phyloP scores from a whole-genome alignment of 306 rosid species.

The Rosa chinensis region DNA sequence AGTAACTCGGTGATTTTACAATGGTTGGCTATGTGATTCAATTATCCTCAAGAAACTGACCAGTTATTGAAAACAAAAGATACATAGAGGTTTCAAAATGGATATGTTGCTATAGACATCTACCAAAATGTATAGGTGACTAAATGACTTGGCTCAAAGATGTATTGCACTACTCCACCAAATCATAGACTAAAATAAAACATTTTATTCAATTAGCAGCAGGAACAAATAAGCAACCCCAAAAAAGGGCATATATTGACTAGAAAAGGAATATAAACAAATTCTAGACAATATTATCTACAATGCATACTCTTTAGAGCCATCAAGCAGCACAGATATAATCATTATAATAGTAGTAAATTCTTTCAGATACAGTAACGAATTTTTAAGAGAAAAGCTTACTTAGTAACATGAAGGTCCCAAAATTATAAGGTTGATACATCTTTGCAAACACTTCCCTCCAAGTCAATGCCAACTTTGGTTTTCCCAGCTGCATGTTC shows the following conservation, averaged over 20 bases:
- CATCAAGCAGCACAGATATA: conserved; percentile 6
- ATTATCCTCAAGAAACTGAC: background rate
- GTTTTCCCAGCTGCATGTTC: conserved; percentile 95
- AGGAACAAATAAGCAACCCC: background rate
- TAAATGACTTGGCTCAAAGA: background rate
- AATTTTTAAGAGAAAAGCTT: conserved; percentile 27
- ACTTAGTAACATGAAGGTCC: conserved; percentile 94
- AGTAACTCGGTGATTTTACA: background rate
- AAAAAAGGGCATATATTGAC: background rate
- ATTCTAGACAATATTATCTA: background rate
- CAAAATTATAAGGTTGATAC: conserved; percentile 55
- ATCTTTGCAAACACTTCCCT: conserved; percentile 76
- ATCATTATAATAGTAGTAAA: background rate
- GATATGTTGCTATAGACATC: background rate
- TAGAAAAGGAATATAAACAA: background rate
- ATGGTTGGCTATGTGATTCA: background rate
- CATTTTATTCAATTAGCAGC: background rate
- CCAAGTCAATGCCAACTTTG: conserved; percentile 89
- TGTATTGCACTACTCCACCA: background rate
- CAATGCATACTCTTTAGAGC: background rate
- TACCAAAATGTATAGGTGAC: background rate
- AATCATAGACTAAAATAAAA: background rate
- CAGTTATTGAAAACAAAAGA: background rate
- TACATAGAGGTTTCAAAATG: background rate
- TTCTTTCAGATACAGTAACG: background rate